Percentiles rank a stretch among this genome's conserved stretches.
phyloP scores from a whole-genome alignment of 805 yeast genomes.

The Candida xiaguanensis region DNA sequence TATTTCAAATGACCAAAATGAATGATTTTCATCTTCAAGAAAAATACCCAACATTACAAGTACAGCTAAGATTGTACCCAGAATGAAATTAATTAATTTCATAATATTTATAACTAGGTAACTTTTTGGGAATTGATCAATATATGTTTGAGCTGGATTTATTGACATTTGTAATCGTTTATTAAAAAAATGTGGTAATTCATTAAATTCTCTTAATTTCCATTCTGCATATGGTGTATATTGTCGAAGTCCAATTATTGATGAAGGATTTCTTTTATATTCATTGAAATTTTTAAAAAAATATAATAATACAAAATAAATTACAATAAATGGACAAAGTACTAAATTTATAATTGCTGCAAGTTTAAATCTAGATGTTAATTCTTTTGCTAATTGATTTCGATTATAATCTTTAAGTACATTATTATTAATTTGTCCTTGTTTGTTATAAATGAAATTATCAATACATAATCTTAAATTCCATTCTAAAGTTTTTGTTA shows the following conservation, averaged over 20 bases:
- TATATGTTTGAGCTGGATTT: conserved; percentile 76
- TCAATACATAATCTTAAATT: conserved; percentile 82
- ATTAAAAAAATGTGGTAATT: conserved; percentile 82
- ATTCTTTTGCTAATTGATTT: conserved; percentile 60
- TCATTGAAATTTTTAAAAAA: conserved; percentile 92
- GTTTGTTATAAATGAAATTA: conserved; percentile 78
- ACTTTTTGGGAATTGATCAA: conserved; percentile 90
- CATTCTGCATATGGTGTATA: conserved; percentile 94
- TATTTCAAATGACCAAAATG: conserved; percentile 84
- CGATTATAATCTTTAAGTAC: conserved; percentile 72
- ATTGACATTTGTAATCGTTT: conserved; percentile 74
- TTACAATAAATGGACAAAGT: conserved; percentile 80
- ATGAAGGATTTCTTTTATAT: conserved; percentile 81
- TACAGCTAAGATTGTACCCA: conserved; percentile 88
- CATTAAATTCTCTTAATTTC: conserved; percentile 93
- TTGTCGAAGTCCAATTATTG: conserved; percentile 66
- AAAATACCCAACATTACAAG: conserved; percentile 60
- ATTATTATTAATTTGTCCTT: conserved; percentile 74
- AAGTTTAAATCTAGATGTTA: conserved; percentile 74
- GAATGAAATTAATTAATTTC: conserved; percentile 51
- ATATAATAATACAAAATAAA: conserved; percentile 76
- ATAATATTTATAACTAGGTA: conserved; percentile 32
- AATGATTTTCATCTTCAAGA: conserved; percentile 75
- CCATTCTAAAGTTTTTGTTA: conserved; percentile 94
- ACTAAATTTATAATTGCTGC: conserved; percentile 84